These are phyloP conservation scores for Tylopilus felleus DNA, from an alignment of 768 basidiomycete species.

Conservation along the genomic window DNA sequence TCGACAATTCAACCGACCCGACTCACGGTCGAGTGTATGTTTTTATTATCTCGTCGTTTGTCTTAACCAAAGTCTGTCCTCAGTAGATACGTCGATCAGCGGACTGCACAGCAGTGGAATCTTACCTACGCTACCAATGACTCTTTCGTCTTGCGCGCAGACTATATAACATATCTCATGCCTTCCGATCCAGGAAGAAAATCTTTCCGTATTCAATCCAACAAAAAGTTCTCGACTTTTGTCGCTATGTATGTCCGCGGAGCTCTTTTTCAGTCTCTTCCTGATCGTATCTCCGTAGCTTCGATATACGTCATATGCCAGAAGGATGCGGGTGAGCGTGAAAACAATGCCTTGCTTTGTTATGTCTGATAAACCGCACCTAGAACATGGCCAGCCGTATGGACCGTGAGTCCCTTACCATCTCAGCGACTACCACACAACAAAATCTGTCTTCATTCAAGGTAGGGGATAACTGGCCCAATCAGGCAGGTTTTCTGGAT, in stretches of 20 bases:
- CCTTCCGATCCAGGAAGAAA: constrained; percentile 25
- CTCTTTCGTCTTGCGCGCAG: constrained; percentile 31
- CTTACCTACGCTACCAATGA: constrained; percentile 29
- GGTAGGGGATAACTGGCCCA: constrained; percentile 21
- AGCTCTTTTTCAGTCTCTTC: neutral
- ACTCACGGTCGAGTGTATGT: constrained; percentile 67
- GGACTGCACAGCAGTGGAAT: constrained; percentile 25
- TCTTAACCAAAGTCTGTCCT: neutral
- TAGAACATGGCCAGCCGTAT: constrained; percentile 28
- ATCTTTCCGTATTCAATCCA: constrained; percentile 29
- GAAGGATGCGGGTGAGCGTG: constrained; percentile 29
- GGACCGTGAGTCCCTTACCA: constrained; percentile 12
- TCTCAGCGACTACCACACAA: neutral
- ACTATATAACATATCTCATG: constrained; percentile 22
- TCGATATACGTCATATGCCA: constrained; percentile 33
- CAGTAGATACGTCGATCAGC: constrained; percentile 27
- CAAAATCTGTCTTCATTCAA: neutral
- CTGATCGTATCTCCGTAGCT: constrained; percentile 8
- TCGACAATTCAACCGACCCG: constrained; percentile 52
- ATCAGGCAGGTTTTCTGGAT: neutral
- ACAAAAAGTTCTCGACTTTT: constrained; percentile 16
- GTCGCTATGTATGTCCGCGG: constrained; percentile 17
- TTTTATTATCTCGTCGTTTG: neutral
- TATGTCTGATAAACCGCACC: neutral
- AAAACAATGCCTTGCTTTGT: neutral